Base-by-base conservation (phyloP, 1,284 basidiomycete species). In the Wallemia hederae region DNA sequence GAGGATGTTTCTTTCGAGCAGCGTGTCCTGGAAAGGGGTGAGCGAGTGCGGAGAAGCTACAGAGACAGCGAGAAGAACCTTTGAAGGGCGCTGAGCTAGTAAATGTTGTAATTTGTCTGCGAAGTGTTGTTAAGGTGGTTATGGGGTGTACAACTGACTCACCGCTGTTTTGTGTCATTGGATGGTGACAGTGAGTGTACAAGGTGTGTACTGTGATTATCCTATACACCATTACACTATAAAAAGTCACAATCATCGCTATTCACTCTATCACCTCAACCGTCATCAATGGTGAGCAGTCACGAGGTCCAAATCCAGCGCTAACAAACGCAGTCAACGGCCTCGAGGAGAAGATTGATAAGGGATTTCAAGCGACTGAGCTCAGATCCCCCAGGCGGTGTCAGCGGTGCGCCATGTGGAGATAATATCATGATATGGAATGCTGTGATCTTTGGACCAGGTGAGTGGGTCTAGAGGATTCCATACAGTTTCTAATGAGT, bases 351-450 rank as follows among this genome's bases (percentile, higher is more conserved):
- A 68, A 82, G 89, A 61, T 81, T 92, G 62, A 90, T 96, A 65
- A 82, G 90, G 62, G 90, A 96, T 74, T 97, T 97, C 73, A 97
- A 96, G 74, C 78, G 89, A 33, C 78, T 98, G 31, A 87, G 87
- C 39, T 82, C 81, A 19, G 92, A 97, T 70, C 90, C 92, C 2
- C 92, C 92, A 0, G 83, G 87, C 62, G 92, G 92, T 11, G 90
- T 97, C 66, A 91, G 87, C 15, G 92, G 92, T 26, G 90, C 88
- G 65, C 92, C 92, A 67, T 91, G 88, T 70, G 82, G 88, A 0
- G 92, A 97, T 71, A 97, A 97, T 70, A 92, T 98, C 71, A 92
- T 97, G 87, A 77, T 97, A 14, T 98, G 92, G 92, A 97, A 98
- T 69, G 92, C 92, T 1, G 92, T 98, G 65, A 98, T 98, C 66